Base-by-base conservation (phyloP, 768 basidiomycete species). In the Boletus eberwhitei region DNA sequence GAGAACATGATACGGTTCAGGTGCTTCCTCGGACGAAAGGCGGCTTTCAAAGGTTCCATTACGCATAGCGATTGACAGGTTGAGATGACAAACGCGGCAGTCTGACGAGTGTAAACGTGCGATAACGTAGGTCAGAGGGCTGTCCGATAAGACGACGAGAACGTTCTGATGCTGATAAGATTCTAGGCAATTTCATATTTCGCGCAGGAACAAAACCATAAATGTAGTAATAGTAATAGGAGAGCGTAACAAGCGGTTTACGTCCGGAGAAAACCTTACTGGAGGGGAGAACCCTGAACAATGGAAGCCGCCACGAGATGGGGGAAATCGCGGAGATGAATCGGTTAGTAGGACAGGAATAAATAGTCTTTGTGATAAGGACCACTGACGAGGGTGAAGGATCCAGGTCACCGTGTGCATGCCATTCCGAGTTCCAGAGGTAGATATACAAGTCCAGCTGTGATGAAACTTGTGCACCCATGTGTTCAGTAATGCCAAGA, bases 21-120 rank as follows among this genome's bases (percentile, higher is more conserved):
- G 6, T 40, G 14, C 19, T 32, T 44, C 16, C 26, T 56, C 36
- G 64, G 64, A 16, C 21, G 16, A 48, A 45, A 29, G 8, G 44
- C 21, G 58, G 64, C 29, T 45, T 32, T 47, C n/a, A 39, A 41
- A 21, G 7, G 4, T 55, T 55, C 50, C 39, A 40, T 51, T 64
- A 17, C 11, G 39, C 42, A 16, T 39, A 50, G 43, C 36, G 37
- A 52, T 51, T 62, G 57, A 49, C 41, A 21, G 19, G 31, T 34
- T 2, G 13, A 35, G 35, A 35, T 52, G 17, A 53, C 37, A 44
- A 59, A 48, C 31, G 35, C 34, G 21, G 51, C 35, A 41, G 8
- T 29, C 29, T 29, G 29, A 34, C 14, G 39, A 34, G 37, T 8
- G 44, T 12, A 37, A 40, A 11, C n/a, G 41, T 16, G 21, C 16